Conservation (phyloP, 2,329 filamentous ascomycete genomes). For the Fusarium ambrosium region DNA sequence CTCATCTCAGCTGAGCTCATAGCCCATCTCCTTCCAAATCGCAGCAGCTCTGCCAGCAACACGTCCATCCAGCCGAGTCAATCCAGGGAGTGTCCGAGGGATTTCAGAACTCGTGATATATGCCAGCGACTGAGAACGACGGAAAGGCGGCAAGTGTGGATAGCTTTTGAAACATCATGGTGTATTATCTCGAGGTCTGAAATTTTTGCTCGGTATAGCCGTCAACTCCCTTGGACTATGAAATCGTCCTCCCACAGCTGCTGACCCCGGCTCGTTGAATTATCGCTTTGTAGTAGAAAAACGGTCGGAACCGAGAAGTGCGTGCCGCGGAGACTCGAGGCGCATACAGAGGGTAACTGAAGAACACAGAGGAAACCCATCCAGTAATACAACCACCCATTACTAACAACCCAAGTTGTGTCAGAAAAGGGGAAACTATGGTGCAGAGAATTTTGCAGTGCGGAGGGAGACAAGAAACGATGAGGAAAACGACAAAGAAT, state of each 20-base stretch:
- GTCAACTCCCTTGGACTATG: conserved; percentile 47
- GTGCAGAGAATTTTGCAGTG: conserved; percentile 53
- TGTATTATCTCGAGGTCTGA: conserved; percentile 56
- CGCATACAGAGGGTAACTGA: conserved; percentile 46
- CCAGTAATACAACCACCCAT: conserved; percentile 55
- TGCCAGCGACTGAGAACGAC: background rate
- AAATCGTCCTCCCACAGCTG: conserved; percentile 39
- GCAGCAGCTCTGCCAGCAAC: background rate
- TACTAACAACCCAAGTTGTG: conserved; percentile 49
- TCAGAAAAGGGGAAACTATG: conserved; percentile 50
- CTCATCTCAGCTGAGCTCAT: background rate
- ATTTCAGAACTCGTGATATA: background rate
- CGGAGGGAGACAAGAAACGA: conserved; percentile 43
- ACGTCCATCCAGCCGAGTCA: background rate
- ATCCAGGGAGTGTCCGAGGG: background rate
- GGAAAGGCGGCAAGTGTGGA: conserved; percentile 9
- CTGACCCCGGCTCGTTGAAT: conserved; percentile 32
- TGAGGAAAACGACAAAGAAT: conserved; percentile 38
- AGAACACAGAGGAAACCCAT: conserved; percentile 50
- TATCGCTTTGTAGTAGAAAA: conserved; percentile 35
- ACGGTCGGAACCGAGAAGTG: conserved; percentile 35
- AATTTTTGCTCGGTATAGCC: conserved; percentile 52
- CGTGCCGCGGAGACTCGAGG: conserved; percentile 36
- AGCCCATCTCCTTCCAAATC: background rate
- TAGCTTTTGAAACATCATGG: conserved; percentile 51